A percentile compares a stretch with the other conserved stretches of the same genome.
Conservation (phyloP, 441 rosid species). For the Erysimum pusillum region DNA sequence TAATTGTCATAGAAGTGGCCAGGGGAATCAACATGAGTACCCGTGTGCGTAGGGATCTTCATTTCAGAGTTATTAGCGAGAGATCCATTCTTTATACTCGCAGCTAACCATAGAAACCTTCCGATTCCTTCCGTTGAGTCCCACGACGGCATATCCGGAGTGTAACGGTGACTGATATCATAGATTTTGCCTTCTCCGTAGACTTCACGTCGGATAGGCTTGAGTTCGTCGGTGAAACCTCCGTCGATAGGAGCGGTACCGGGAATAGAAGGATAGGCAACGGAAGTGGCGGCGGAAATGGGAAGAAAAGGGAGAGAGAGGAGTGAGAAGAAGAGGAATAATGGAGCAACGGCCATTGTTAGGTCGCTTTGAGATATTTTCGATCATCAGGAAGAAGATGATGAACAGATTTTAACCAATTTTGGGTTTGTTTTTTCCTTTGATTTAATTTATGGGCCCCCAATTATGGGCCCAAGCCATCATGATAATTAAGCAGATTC, state of each 20-base stretch:
- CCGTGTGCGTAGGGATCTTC: constrained; percentile 71
- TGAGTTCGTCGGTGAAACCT: constrained; percentile 35
- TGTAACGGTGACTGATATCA: constrained; percentile 71
- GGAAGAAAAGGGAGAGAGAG: constrained; percentile 28
- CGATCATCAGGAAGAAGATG: constrained; percentile 35
- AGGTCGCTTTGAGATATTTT: not conserved
- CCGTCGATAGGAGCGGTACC: constrained; percentile 37
- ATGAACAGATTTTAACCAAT: not conserved
- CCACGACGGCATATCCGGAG: constrained; percentile 60
- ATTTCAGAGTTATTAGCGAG: constrained; percentile 57
- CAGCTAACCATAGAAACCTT: constrained; percentile 59
- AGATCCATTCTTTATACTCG: constrained; percentile 81
- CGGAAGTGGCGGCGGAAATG: not conserved
- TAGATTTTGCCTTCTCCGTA: constrained; percentile 64
- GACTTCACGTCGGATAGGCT: constrained; percentile 68
- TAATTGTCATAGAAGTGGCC: constrained; percentile 74
- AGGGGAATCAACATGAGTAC: constrained; percentile 86
- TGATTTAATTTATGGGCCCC: constrained; percentile 14
- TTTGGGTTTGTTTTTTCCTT: not conserved
- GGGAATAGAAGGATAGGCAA: constrained; percentile 51
- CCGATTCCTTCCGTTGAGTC: constrained; percentile 62
- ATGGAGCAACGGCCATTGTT: constrained; percentile 35
- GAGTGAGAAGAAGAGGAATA: constrained; percentile 34
- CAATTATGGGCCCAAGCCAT: not conserved
- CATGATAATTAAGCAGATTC: not conserved